phyloP scores from a whole-genome alignment of 2,329 filamentous ascomycete genomes.

The Aspergillus transmontanensis region DNA sequence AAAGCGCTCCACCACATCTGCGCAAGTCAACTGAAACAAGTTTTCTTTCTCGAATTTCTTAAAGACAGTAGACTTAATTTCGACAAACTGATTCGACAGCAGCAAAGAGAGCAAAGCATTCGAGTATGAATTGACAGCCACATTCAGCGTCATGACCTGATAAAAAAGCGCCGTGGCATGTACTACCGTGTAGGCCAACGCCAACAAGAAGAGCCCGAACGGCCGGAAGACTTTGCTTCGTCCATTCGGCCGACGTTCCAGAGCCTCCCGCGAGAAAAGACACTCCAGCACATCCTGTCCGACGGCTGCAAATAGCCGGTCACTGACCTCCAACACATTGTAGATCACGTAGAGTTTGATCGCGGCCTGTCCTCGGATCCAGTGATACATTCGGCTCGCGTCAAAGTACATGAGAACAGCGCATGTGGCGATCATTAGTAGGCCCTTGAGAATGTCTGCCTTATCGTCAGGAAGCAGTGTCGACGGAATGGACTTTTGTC shows the following conservation, averaged over 20 bases:
- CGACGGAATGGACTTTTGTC: conserved; percentile 83
- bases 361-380: conserved; percentile 90
- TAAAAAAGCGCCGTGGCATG: conserved; percentile 92
- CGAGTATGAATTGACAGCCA: conserved; percentile 97
- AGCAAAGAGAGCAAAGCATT: conserved; percentile 91
- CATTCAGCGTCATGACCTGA: conserved; percentile 95
- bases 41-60: conserved; percentile 99
- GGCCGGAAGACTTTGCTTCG: conserved; percentile 89
- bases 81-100: conserved; percentile 96
- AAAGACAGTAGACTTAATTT: conserved; percentile 98
- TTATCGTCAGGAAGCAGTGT: conserved; percentile 86
- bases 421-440: conserved; percentile 84
- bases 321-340: conserved; percentile 89
- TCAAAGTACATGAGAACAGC: conserved; percentile 86
- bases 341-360: conserved; percentile 99
- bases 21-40: conserved; percentile 92
- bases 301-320: conserved; percentile 84
- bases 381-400: conserved; percentile 96
- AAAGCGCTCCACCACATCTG: conserved; percentile 94
- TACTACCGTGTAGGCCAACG: conserved; percentile 81
- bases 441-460: conserved; percentile 88
- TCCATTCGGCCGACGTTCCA: conserved; percentile 83
- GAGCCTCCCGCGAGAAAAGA: conserved; percentile 87
- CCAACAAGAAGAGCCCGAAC: conserved; percentile 86
- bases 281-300: conserved; percentile 97